phyloP scores from a whole-genome alignment of 1,284 basidiomycete species.

The Coniophora puteana region DNA sequence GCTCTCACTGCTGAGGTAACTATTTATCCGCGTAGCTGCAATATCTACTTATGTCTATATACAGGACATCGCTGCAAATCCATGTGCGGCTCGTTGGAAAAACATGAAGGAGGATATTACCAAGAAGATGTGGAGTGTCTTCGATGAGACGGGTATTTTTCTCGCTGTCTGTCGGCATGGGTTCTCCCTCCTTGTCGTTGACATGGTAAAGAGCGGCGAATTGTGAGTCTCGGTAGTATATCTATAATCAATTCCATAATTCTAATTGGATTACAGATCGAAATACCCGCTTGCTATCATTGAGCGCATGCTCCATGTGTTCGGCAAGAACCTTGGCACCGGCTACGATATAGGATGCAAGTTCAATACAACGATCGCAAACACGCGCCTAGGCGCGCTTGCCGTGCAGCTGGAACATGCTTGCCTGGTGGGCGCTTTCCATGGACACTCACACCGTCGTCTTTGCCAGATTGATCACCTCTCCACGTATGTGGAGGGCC shows the following conservation, averaged over 20 bases:
- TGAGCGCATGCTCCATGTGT: conserved; percentile 7
- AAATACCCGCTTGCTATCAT: conserved; percentile 8
- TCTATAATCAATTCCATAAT: neutral
- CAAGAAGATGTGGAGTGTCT: conserved; percentile 17
- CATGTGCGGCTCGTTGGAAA: conserved; percentile 20
- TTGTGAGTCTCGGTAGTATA: conserved; percentile 11
- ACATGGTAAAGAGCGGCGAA: conserved; percentile 21
- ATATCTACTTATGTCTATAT: neutral
- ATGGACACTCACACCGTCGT: conserved; percentile 12
- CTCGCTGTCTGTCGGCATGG: conserved; percentile 16
- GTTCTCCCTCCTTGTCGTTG: conserved; percentile 12
- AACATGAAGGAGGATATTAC: conserved; percentile 16
- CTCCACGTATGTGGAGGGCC: neutral
- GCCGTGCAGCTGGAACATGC: neutral
- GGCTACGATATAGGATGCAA: conserved; percentile 6
- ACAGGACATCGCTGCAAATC: conserved; percentile 11
- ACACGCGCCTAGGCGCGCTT: neutral
- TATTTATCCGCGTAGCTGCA: conserved; percentile 6
- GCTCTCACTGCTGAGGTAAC: neutral
- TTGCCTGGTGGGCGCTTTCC: conserved; percentile 6
- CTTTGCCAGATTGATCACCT: conserved; percentile 13
- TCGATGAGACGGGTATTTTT: conserved; percentile 22
- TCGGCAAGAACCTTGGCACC: conserved; percentile 12
- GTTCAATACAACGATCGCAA: neutral
- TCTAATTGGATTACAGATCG: neutral